phyloP scores from a whole-genome alignment of 2,329 filamentous ascomycete species.

The Fonsecaea monophora region DNA sequence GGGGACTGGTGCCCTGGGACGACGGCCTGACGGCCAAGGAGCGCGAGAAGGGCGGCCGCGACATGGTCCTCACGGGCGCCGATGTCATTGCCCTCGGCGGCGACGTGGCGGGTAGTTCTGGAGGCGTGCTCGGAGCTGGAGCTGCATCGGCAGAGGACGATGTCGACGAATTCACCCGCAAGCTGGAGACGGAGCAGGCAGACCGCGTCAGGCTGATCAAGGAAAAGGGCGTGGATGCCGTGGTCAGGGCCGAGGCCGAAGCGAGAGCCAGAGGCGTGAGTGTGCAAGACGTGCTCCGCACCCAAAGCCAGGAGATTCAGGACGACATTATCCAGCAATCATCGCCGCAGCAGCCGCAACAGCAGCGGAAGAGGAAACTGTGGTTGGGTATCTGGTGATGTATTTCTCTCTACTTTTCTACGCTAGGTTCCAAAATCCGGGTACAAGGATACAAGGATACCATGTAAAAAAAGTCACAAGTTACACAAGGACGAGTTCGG shows the following conservation, averaged over 20 bases:
- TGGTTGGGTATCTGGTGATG: slow-evolving; percentile 40
- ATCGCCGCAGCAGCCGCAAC: neutral
- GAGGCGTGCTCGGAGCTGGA: slow-evolving; percentile 1
- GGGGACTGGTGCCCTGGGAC: slow-evolving; percentile 43
- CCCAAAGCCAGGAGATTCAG: neutral
- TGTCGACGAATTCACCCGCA: slow-evolving; percentile 29
- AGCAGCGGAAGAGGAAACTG: slow-evolving; percentile 37
- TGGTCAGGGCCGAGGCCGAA: slow-evolving; percentile 11
- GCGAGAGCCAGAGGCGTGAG: neutral
- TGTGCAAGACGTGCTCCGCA: neutral
- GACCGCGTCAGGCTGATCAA: slow-evolving; percentile 9
- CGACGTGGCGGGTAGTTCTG: slow-evolving; percentile 23
- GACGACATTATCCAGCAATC: neutral
- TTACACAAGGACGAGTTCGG: too few species aligned
- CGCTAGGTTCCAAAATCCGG: too few species aligned
- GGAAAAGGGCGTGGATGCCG: slow-evolving; percentile 12
- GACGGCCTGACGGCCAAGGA: slow-evolving; percentile 48
- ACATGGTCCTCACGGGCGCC: slow-evolving; percentile 34
- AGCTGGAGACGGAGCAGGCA: slow-evolving; percentile 21
- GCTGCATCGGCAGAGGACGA: slow-evolving; percentile 26
- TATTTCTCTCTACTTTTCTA: too few species aligned
- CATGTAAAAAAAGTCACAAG: too few species aligned
- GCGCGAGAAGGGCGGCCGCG: slow-evolving; percentile 44
- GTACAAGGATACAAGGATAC: too few species aligned
- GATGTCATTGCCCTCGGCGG: slow-evolving; percentile 44